Base-by-base conservation (phyloP, 208 protist genomes). In the Sergeia podlipaevii region DNA sequence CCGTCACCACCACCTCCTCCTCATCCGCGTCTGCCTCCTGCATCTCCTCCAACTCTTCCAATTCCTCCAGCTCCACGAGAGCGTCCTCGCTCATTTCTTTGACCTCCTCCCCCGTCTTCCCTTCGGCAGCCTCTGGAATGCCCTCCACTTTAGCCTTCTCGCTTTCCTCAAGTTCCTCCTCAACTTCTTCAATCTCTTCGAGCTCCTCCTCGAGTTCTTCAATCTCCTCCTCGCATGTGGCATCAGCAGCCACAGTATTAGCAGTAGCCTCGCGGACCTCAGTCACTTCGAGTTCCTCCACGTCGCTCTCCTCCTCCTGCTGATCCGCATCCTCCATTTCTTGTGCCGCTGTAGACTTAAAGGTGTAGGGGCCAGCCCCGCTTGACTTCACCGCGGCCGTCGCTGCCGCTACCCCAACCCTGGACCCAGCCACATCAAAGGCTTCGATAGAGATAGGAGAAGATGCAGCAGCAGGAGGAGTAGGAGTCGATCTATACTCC, bases 61-160 rank as follows among this genome's bases (percentile, higher is more conserved):
- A 45, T 17, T 65, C 59, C 36, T 67, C 63, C 28, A 56, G 59
- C 27, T 62, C 56, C 26, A 64, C 59, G 18, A 60, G 52, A 2
- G 69, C 60, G 27, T 52, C 43, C 47, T 3, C 47, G 43, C 21
- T 42, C 34, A 54, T 54, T 11, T 54, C 48, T 18, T 54, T 36
- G 23, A 39, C 18, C 0, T 3, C n/a, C 23, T 41, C 47, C 3
- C 36, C n/a, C 20, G 48, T 18, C 26, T 17, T 24, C n/a, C 15
- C 17, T 3, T 56, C 11, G n/a, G 23, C 30, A 15, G 50, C 33
- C n/a, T 36, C n/a, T n/a, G n/a, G n/a, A n/a, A n/a, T n/a, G n/a
- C n/a, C n/a, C n/a, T n/a, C n/a, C n/a, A n/a, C n/a, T n/a, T n/a
- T n/a, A n/a, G n/a, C n/a, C n/a, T n/a, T n/a, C n/a, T n/a, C n/a